These are phyloP conservation scores for Striga hermonthica DNA, from an alignment of 305 asterid genomes.

Conservation along the genomic window DNA sequence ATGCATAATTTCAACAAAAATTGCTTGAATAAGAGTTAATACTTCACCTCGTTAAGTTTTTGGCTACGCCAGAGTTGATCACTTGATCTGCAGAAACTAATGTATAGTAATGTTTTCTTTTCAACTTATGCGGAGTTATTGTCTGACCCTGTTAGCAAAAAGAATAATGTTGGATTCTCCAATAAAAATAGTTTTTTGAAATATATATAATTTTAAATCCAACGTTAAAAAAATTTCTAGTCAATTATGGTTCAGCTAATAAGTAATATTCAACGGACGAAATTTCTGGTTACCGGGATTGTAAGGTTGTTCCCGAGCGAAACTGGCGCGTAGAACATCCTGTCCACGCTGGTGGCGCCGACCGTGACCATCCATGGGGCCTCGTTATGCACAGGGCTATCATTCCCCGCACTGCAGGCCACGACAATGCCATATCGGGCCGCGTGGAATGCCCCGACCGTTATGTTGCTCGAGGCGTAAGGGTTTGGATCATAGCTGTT, in stretches of 20 bases:
- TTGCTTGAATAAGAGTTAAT: too few relatives aligned
- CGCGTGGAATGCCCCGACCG: constrained; percentile 48
- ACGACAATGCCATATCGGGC: constrained; percentile 35
- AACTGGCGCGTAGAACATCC: constrained; percentile 37
- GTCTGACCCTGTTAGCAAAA: constrained; percentile 62
- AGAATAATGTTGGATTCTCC: too few relatives aligned
- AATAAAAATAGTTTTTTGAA: too few relatives aligned
- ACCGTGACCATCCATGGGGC: constrained; percentile 53
- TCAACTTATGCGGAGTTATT: constrained; percentile 53
- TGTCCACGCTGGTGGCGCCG: constrained; percentile 45
- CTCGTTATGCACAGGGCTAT: constrained; percentile 38
- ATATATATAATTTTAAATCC: too few relatives aligned
- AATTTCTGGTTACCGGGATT: neutral
- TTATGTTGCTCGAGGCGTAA: constrained; percentile 16
- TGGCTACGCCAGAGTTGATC: constrained; percentile 36
- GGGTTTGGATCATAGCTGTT: neutral
- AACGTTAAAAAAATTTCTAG: too few relatives aligned
- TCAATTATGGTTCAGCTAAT: too few relatives aligned
- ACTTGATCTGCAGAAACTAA: constrained; percentile 70
- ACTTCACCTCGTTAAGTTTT: constrained; percentile 40
- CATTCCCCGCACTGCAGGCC: constrained; percentile 47
- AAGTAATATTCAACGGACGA: neutral
- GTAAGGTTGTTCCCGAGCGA: constrained; percentile 34
- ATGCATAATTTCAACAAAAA: too few relatives aligned
- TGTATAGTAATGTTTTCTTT: constrained; percentile 52